Evolutionary conservation across 2,329 filamentous ascomycete species (phyloP).

Genomic region (Aspergillus floridensis): DNA sequence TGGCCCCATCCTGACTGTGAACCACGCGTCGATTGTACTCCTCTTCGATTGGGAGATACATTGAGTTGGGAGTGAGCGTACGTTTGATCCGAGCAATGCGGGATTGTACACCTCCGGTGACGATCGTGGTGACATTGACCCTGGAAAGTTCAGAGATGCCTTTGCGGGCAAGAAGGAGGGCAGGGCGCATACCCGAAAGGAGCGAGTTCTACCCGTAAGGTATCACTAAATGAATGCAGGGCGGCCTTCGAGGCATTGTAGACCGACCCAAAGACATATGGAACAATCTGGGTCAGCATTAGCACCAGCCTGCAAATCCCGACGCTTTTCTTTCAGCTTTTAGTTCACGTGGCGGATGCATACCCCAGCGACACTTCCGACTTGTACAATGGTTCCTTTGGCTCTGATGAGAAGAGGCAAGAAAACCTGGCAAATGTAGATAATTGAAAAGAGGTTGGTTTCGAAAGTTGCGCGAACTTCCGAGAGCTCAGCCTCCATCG

Average conservation of each 20-base stretch:
- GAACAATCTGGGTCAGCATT: conserved; percentile 34
- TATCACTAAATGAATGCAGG: conserved; percentile 57
- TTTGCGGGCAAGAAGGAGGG: neutral
- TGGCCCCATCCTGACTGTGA: conserved; percentile 54
- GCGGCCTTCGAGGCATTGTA: conserved; percentile 63
- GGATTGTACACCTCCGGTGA: conserved; percentile 61
- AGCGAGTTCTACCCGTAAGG: conserved; percentile 56
- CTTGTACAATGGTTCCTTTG: conserved; percentile 46
- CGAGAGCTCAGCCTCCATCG: conserved; percentile 52
- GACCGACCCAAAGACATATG: conserved; percentile 45
- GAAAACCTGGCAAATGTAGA: conserved; percentile 58
- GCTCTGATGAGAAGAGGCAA: conserved; percentile 51
- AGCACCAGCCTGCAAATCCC: neutral
- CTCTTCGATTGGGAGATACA: conserved; percentile 52
- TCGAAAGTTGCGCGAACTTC: conserved; percentile 51
- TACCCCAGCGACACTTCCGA: conserved; percentile 46
- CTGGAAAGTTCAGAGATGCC: conserved; percentile 24
- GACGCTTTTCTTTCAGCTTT: neutral
- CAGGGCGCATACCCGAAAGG: conserved; percentile 42
- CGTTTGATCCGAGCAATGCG: conserved; percentile 56
- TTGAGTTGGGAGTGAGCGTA: conserved; percentile 46
- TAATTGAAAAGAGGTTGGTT: conserved; percentile 58
- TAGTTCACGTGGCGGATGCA: conserved; percentile 4
- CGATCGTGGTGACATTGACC: conserved; percentile 52
- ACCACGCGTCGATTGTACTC: conserved; percentile 53